A percentile compares a stretch with the other conserved stretches of the same genome.
These are phyloP conservation scores for Helianthus tuberosus DNA, from an alignment of 129 eudicot species.

Conservation along the genomic window DNA sequence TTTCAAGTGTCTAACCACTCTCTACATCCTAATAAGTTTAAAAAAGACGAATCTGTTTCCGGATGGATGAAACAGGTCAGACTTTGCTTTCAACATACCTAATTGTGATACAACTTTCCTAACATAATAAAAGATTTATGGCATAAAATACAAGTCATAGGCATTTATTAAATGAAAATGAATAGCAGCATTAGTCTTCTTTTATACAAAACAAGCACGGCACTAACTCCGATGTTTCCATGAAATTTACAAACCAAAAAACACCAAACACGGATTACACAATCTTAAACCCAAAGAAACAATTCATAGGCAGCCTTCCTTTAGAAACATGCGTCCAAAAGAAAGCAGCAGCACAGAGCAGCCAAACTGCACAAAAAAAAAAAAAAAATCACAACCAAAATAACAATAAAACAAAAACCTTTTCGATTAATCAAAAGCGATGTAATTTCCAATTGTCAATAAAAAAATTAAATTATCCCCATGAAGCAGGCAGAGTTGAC, in stretches of 20 bases:
- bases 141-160: no score
- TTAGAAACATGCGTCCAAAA: slow-evolving; percentile 70
- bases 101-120: neutral
- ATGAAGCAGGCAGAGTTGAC: no score
- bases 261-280: neutral
- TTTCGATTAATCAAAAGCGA: no score
- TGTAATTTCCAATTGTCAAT: no score
- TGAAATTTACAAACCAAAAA: slow-evolving; percentile 34
- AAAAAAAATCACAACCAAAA: slow-evolving; percentile 5
- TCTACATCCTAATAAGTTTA: no score
- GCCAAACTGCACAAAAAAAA: slow-evolving; percentile 69
- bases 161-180: neutral
- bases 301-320: slow-evolving; percentile 20
- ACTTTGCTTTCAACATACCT: no score
- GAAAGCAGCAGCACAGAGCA: slow-evolving; percentile 75
- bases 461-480: no score
- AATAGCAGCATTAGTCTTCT: no score
- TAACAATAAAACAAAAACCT: neutral
- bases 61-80: no score
- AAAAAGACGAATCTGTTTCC: no score
- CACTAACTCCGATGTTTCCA: neutral
- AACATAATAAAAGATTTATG: no score
- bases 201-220: neutral
- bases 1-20: no score
- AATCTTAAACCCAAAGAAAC: slow-evolving; percentile 5